Evolutionary conservation across 2,329 filamentous ascomycete species (phyloP).

Genomic region (Leptographium procerum): DNA sequence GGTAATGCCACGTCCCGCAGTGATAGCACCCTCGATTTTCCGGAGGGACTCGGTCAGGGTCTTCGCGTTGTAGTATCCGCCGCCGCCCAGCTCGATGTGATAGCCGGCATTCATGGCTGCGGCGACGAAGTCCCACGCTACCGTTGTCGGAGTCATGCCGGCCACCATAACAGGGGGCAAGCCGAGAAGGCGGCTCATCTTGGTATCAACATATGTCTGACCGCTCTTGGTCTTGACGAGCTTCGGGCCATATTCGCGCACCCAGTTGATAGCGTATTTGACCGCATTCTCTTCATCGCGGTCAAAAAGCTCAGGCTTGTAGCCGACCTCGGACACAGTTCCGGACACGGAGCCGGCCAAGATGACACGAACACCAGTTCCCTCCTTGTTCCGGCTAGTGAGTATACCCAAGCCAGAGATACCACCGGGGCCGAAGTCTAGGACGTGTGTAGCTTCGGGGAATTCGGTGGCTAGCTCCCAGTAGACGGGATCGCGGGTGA

Average conservation of each 20-base stretch:
- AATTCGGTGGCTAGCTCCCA: constrained; percentile 95
- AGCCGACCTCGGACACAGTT: constrained; percentile 81
- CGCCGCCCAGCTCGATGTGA: constrained; percentile 80
- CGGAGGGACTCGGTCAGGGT: constrained; percentile 71
- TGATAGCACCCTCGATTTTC: constrained; percentile 77
- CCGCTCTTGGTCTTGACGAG: constrained; percentile 82
- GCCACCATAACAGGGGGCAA: constrained; percentile 82
- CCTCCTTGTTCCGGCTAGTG: constrained; percentile 98
- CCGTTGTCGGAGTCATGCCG: constrained; percentile 86
- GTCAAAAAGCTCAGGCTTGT: constrained; percentile 96
- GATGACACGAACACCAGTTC: constrained; percentile 92
- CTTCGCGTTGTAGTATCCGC: constrained; percentile 77
- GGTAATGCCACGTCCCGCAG: constrained; percentile 75
- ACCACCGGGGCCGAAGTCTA: constrained; percentile 94
- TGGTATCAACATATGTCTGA: constrained; percentile 88
- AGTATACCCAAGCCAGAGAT: constrained; percentile 92
- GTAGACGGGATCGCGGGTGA: constrained; percentile 85
- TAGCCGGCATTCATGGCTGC: constrained; percentile 94
- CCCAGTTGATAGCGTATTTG: constrained; percentile 93
- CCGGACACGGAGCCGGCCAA: constrained; percentile 88
- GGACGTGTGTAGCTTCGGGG: constrained; percentile 78
- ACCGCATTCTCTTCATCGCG: constrained; percentile 90
- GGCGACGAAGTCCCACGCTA: constrained; percentile 83
- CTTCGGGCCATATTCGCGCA: constrained; percentile 90
- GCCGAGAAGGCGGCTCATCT: constrained; percentile 81